Percentiles rank a stretch among this genome's conserved stretches.
These are phyloP conservation scores for Amanita polypyramis DNA, from an alignment of 768 basidiomycete species.

Conservation along the genomic window DNA sequence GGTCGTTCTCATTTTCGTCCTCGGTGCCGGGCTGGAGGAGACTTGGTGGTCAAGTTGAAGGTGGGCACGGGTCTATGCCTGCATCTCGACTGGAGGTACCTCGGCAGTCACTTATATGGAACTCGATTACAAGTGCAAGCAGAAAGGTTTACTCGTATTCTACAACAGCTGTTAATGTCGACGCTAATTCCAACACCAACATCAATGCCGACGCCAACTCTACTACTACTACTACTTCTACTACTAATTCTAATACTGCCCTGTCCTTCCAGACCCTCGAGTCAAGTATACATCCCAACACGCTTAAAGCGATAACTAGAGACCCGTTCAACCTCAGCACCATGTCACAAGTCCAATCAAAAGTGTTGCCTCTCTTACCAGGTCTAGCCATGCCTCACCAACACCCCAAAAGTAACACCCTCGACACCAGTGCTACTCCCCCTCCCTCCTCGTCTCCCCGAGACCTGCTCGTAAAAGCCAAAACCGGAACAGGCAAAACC, in stretches of 20 bases:
- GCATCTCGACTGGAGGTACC: neutral
- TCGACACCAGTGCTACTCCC: too few relatives aligned
- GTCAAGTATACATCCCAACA: constrained; percentile 25
- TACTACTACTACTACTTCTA: too few relatives aligned
- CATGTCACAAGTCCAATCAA: constrained; percentile 79
- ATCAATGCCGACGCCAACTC: neutral
- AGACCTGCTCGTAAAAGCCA: constrained; percentile 80
- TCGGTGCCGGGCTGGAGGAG: too few relatives aligned
- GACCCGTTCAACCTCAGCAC: constrained; percentile 54
- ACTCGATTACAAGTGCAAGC: too few relatives aligned
- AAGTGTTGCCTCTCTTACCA: constrained; percentile 71
- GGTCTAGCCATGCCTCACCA: constrained; percentile 47
- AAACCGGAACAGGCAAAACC: constrained; percentile 87
- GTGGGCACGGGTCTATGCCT: too few relatives aligned
- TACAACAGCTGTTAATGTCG: neutral
- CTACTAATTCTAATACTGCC: neutral
- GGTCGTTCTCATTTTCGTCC: neutral
- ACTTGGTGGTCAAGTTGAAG: too few relatives aligned
- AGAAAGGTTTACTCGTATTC: neutral
- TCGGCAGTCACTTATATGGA: too few relatives aligned
- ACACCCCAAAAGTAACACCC: too few relatives aligned
- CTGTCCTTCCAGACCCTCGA: constrained; percentile 26
- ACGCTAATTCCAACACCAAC: neutral
- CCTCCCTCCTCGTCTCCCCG: constrained; percentile 24
- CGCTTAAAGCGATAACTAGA: constrained; percentile 49